Percentiles rank a stretch among this genome's conserved stretches.
phyloP scores from a whole-genome alignment of 2,329 filamentous ascomycete genomes.

The Stenocarpella maydis region DNA sequence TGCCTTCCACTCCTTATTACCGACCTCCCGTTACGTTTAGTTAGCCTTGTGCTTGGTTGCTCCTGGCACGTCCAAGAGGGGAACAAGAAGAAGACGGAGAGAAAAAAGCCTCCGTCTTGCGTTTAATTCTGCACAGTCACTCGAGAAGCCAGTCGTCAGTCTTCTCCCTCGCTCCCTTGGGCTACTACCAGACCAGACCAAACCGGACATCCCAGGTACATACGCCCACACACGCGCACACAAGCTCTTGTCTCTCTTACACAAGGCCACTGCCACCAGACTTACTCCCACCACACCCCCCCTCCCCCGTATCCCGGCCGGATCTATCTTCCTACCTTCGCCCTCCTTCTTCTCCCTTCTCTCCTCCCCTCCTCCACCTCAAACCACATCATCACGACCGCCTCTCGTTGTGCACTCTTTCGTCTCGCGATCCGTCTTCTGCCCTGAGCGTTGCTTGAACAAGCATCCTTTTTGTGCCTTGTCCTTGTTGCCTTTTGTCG shows the following conservation, averaged over 20 bases:
- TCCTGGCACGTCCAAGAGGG: slow-evolving; percentile 8
- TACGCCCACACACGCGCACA: too few species aligned
- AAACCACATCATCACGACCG: slow-evolving; percentile 21
- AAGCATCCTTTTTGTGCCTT: slow-evolving; percentile 34
- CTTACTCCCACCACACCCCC: slow-evolving; percentile 9
- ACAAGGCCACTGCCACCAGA: slow-evolving; percentile 21
- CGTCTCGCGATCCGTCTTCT: slow-evolving; percentile 31
- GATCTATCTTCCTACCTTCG: slow-evolving; percentile 24
- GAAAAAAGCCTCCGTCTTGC: slow-evolving; percentile 22
- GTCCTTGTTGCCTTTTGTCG: slow-evolving; percentile 21
- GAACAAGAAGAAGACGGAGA: too few species aligned
- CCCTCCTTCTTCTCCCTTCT: slow-evolving; percentile 26
- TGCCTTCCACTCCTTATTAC: slow-evolving; percentile 29
- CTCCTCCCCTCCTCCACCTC: slow-evolving; percentile 8
- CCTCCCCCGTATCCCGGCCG: background rate
- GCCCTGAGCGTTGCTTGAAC: slow-evolving; percentile 35
- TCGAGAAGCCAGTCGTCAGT: background rate
- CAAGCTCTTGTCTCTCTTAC: background rate
- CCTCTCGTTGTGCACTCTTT: slow-evolving; percentile 28
- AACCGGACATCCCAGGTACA: slow-evolving; percentile 20
- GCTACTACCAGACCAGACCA: slow-evolving; percentile 17
- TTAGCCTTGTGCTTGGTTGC: slow-evolving; percentile 24
- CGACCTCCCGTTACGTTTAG: slow-evolving; percentile 30
- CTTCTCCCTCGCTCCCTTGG: slow-evolving; percentile 17
- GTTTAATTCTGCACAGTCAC: slow-evolving; percentile 17